Percentiles rank a stretch among this genome's conserved stretches.
These are phyloP conservation scores for Sporisorium reilianum DNA, from an alignment of 1,284 basidiomycete species.

Conservation along the genomic window DNA sequence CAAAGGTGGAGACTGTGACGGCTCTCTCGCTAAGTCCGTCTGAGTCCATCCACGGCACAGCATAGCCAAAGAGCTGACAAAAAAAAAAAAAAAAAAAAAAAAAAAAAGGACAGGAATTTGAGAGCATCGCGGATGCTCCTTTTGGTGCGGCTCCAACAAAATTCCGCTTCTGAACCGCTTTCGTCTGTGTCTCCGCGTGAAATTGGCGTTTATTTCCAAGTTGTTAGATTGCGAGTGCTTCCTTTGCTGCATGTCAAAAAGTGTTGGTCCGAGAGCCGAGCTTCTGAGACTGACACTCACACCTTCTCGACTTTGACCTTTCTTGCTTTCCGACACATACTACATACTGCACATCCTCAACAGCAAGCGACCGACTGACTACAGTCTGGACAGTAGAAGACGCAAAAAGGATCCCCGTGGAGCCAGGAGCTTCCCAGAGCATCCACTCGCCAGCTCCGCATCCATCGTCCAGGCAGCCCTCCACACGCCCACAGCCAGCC, in stretches of 20 bases:
- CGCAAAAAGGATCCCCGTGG: not conserved
- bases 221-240: not conserved
- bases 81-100: no score
- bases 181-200: not conserved
- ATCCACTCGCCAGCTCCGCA: not conserved
- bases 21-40: no score
- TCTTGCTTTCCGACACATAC: not conserved
- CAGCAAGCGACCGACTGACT: not conserved
- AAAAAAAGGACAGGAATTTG: no score
- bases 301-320: constrained; percentile 16
- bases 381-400: not conserved
- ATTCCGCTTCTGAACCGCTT: not conserved
- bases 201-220: not conserved
- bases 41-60: not conserved
- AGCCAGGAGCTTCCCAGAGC: not conserved
- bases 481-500: not conserved
- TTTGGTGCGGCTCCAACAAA: constrained; percentile 1
- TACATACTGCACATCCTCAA: not conserved
- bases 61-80: no score
- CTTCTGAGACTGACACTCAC: constrained; percentile 1
- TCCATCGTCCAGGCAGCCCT: not conserved
- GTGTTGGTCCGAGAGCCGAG: constrained; percentile 52
- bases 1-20: not conserved
- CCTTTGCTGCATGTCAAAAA: not conserved
- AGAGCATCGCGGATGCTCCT: no score